These are phyloP conservation scores for Lycium barbarum DNA, from an alignment of 257 asterid genomes.

Conservation along the genomic window DNA sequence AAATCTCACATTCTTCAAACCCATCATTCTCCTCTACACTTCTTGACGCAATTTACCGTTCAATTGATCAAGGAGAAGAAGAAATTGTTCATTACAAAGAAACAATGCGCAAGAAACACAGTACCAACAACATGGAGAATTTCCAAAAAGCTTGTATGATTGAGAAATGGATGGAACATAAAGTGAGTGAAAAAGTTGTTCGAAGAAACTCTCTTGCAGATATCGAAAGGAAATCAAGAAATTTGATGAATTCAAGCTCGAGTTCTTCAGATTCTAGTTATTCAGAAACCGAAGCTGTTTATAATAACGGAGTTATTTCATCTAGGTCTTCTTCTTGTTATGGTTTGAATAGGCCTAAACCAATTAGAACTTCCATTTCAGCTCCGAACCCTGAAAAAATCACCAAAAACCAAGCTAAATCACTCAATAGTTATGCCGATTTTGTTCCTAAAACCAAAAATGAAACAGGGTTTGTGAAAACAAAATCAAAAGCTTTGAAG, in stretches of 20 bases:
- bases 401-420: slow-evolving; percentile 29
- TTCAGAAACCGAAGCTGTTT: slow-evolving; percentile 58
- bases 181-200: slow-evolving; percentile 46
- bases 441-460: slow-evolving; percentile 44
- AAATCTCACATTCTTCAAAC: slow-evolving; percentile 28
- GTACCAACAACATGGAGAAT: slow-evolving; percentile 52
- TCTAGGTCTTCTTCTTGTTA: slow-evolving; percentile 38
- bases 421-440: slow-evolving; percentile 13
- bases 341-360: slow-evolving; percentile 60
- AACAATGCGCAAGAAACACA: slow-evolving; percentile 54
- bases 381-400: slow-evolving; percentile 37
- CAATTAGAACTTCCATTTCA: slow-evolving; percentile 59
- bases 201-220: slow-evolving; percentile 61
- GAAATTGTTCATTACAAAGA: slow-evolving; percentile 43
- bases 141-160: slow-evolving; percentile 71
- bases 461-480: slow-evolving; percentile 64
- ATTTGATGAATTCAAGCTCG: slow-evolving; percentile 65
- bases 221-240: slow-evolving; percentile 49
- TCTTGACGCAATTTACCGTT: slow-evolving; percentile 78
- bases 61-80: slow-evolving; percentile 64
- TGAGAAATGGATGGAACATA: slow-evolving; percentile 93
- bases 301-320: slow-evolving; percentile 28
- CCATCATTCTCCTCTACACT: slow-evolving; percentile 84
- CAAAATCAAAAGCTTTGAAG: slow-evolving; percentile 77
- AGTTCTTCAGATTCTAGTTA: slow-evolving; percentile 73